Evolutionary conservation across 2,329 filamentous ascomycete genomes (phyloP).

Genomic region (Sclerotinia minor): DNA sequence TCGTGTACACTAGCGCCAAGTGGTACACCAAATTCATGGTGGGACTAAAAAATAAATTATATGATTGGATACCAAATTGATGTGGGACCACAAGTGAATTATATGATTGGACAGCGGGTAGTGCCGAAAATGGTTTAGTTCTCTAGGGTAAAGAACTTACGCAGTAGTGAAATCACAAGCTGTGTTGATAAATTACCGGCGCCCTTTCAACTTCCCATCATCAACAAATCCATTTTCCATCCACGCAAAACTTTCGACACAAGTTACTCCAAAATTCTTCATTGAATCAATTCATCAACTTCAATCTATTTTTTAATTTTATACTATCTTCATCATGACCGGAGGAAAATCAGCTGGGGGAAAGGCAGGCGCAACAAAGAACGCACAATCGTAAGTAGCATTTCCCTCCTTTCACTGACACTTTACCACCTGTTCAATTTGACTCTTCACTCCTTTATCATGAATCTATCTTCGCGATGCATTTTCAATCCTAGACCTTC

Average conservation of each 20-base stretch:
- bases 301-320: constrained; percentile 36
- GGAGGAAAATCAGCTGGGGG: constrained; percentile 95
- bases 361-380: constrained; percentile 99
- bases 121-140: neutral
- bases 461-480: neutral
- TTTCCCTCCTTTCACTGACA: constrained; percentile 24
- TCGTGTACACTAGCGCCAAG: neutral
- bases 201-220: constrained; percentile 1
- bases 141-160: no score
- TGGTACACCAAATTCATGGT: neutral
- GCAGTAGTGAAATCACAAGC: no score
- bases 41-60: neutral
- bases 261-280: neutral
- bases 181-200: constrained; percentile 5
- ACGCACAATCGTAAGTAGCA: constrained; percentile 92
- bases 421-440: constrained; percentile 32
- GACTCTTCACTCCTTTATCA: constrained; percentile 39
- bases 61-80: neutral
- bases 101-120: neutral
- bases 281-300: constrained; percentile 20
- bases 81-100: neutral
- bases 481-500: constrained; percentile 44
- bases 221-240: neutral
- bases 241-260: constrained; percentile 12
- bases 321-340: constrained; percentile 83